Percentiles rank a stretch among this genome's conserved stretches.
Evolutionary conservation across 495 filamentous ascomycete genomes (phyloP).

Genomic region (Tuber magnatum): DNA sequence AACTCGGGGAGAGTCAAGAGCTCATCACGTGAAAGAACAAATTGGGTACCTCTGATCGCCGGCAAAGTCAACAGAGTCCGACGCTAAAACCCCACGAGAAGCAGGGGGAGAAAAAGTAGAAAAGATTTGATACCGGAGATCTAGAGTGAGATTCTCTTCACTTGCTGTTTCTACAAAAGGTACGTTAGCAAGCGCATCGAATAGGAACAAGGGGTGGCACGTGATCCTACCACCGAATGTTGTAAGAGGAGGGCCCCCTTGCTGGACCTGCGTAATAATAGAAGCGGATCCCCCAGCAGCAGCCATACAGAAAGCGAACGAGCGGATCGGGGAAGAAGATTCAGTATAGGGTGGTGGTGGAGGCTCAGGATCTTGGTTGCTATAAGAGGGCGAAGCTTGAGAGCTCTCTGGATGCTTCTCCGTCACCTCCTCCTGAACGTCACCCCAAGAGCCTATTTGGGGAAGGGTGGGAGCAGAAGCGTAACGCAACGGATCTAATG

Average conservation of each 20-base stretch:
- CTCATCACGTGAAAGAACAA: slow-evolving; percentile 88
- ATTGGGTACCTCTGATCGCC: slow-evolving; percentile 69
- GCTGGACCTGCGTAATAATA: slow-evolving; percentile 97
- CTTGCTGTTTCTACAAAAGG: slow-evolving; percentile 61
- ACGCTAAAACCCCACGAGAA: not conserved
- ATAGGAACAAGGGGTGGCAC: not conserved
- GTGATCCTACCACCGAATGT: slow-evolving; percentile 67
- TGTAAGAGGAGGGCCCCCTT: slow-evolving; percentile 80
- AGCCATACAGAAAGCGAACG: slow-evolving; percentile 96
- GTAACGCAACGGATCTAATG: not conserved
- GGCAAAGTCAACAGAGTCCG: slow-evolving; percentile 8
- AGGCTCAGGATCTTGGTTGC: slow-evolving; percentile 37
- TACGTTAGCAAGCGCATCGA: slow-evolving; percentile 9
- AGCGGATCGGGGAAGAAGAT: slow-evolving; percentile 81
- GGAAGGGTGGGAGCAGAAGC: not conserved
- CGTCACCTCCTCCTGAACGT: not conserved
- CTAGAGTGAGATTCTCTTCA: slow-evolving; percentile 92
- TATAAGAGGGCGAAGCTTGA: slow-evolving; percentile 36
- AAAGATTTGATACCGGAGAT: slow-evolving; percentile 63
- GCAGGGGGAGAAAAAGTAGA: not conserved
- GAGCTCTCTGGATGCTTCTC: not conserved
- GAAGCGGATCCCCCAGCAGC: slow-evolving; percentile 91
- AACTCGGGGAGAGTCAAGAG: slow-evolving; percentile 93
- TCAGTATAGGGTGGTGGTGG: slow-evolving; percentile 95
- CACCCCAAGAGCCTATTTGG: not conserved